Base-by-base conservation (phyloP, 2,329 filamentous ascomycete genomes). In the Colletotrichum graminicola region DNA sequence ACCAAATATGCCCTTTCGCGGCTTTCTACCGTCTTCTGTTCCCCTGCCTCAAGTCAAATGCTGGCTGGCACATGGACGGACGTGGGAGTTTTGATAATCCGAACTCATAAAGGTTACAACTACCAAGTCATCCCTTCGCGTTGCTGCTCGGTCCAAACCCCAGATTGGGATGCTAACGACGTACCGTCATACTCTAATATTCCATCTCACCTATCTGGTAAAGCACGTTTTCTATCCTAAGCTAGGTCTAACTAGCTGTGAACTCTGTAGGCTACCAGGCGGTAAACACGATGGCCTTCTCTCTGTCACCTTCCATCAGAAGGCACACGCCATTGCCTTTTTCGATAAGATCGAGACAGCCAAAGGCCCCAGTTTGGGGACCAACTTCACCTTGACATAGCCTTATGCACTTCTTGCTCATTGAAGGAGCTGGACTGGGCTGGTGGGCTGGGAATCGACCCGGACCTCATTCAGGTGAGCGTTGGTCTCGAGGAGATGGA, bases 351-450 rank as follows among this genome's bases (percentile, higher is more conserved):
- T 99, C 21, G 90, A 97, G 73, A 96, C 94, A 1, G 91, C 94
- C 49, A 99, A 99, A 81, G 96, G 96, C 0, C 96, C 96, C 0
- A 98, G 94, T 81, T 84, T 99, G 61, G 96, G 96, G 2, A 98
- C 96, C 0, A 99, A 99, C 81, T 99, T 99, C 79, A 98, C 96
- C 0, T 85, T 99, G 47, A 92, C 92, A 68, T 97, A 92, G 60
- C 96, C 96, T 0, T 99, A 97, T 80, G 94, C 96, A 29, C 84
- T 99, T 43, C 82, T 99, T 41, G 96, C 96, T 5, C 96, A 99
- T 81, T 99, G 96, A 86, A 88, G 56, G 96, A 99, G 84, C 81
- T 98, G 52, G 91, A 95, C n/a, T 99, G 96, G 96, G 94, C 93
- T 54, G 90, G 88, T 34, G 85, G 91, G 71, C 95, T 92, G 79